Conservation (phyloP, 2,329 filamentous ascomycete species). For the Alternaria sp. region DNA sequence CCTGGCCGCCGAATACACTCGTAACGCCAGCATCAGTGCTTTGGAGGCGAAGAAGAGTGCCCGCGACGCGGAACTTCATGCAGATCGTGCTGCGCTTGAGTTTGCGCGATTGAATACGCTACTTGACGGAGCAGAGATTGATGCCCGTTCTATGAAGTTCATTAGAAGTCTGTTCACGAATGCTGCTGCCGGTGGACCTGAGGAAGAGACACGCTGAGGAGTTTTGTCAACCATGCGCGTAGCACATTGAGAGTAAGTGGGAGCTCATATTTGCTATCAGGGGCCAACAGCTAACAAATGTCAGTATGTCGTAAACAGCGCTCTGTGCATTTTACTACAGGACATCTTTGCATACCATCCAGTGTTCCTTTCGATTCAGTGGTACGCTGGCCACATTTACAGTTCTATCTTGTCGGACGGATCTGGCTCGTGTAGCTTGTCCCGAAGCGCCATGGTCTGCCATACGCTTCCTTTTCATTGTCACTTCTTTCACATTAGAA, state of each 20-base stretch:
- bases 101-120: constrained; percentile 20
- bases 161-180: constrained; percentile 15
- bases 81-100: constrained; percentile 18
- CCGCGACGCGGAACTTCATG: constrained; percentile 30
- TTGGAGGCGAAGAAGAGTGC: constrained; percentile 31
- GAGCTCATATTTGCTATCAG: neutral
- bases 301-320: neutral
- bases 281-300: neutral
- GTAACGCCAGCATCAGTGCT: constrained; percentile 28
- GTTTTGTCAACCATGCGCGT: neutral
- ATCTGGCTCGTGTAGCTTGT: neutral
- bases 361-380: neutral
- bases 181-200: neutral
- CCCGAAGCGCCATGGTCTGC: neutral
- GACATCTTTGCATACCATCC: neutral
- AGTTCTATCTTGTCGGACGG: neutral
- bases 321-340: neutral
- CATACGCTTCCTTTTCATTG: neutral
- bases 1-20: constrained; percentile 24
- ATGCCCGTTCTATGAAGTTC: constrained; percentile 16
- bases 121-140: constrained; percentile 17
- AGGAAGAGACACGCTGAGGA: neutral
- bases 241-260: neutral
- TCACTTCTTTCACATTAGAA: neutral
- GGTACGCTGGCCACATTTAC: neutral